Conservation (phyloP, 2,329 filamentous ascomycete genomes). For the Aspergillus floridensis region DNA sequence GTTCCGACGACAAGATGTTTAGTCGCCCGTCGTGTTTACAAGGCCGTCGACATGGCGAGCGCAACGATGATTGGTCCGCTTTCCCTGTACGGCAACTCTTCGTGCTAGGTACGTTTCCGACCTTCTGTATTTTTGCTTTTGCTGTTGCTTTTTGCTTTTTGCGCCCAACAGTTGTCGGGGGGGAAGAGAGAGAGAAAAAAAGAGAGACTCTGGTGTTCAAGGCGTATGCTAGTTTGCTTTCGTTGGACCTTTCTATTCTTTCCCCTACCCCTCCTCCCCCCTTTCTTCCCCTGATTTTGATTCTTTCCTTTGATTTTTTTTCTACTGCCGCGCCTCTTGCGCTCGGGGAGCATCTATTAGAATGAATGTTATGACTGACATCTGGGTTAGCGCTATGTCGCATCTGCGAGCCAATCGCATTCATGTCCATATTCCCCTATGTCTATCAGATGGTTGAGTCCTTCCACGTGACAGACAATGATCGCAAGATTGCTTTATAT, state of each 20-base stretch:
- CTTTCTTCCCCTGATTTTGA: background rate
- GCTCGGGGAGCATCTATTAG: constrained; percentile 2
- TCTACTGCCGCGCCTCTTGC: background rate
- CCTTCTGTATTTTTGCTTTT: constrained; percentile 21
- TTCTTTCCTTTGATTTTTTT: background rate
- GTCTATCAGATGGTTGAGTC: constrained; percentile 97
- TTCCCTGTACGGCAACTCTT: constrained; percentile 61
- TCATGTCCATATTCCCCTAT: constrained; percentile 99
- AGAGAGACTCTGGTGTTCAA: background rate
- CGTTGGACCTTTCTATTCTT: background rate
- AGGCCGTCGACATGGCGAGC: constrained; percentile 29
- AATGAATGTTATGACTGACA: constrained; percentile 15
- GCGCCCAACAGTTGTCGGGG: constrained; percentile 12
- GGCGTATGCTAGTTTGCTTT: constrained; percentile 5
- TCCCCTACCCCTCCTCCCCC: background rate
- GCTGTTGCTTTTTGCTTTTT: constrained; percentile 17
- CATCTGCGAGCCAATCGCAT: constrained; percentile 97
- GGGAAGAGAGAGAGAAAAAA: background rate
- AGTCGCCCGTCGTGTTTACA: constrained; percentile 34
- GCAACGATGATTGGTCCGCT: constrained; percentile 36
- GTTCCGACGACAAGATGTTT: constrained; percentile 28
- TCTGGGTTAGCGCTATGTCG: constrained; percentile 71
- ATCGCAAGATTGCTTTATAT: constrained; percentile 81
- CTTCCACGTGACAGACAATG: constrained; percentile 77
- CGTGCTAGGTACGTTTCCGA: constrained; percentile 41